These are phyloP conservation scores for Candida adriatica DNA, from an alignment of 805 yeast species.

Conservation along the genomic window DNA sequence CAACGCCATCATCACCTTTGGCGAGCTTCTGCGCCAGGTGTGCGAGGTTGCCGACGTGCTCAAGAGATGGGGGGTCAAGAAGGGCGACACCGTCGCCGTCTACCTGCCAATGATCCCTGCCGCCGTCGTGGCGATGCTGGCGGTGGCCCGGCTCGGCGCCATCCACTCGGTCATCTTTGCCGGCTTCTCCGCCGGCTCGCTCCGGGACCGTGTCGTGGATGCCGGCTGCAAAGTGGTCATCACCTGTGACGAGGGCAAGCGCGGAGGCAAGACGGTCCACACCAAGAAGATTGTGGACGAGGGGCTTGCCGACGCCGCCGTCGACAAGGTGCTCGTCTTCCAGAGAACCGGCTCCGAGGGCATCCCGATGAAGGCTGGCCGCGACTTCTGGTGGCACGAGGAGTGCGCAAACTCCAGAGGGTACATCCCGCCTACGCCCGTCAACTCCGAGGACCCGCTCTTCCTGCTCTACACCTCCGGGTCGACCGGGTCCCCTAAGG, in stretches of 20 bases:
- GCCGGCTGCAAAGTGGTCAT: constrained; percentile 82
- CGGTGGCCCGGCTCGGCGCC: constrained; percentile 91
- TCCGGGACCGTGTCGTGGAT: constrained; percentile 83
- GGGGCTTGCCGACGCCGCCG: constrained; percentile 73
- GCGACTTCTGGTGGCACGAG: constrained; percentile 97
- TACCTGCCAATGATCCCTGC: constrained; percentile 98
- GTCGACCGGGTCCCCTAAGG: constrained; percentile 97
- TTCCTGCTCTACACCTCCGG: constrained; percentile 96
- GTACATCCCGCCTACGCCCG: constrained; percentile 82
- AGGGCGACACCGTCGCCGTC: constrained; percentile 95
- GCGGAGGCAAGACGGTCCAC: constrained; percentile 91
- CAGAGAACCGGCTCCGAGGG: constrained; percentile 76
- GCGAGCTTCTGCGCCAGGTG: constrained; percentile 79
- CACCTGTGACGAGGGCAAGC: constrained; percentile 91
- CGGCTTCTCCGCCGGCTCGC: constrained; percentile 90
- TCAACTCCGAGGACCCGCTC: constrained; percentile 88
- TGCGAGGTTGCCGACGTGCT: constrained; percentile 82
- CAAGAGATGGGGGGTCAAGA: constrained; percentile 75
- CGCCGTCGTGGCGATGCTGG: constrained; percentile 90
- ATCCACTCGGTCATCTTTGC: constrained; percentile 95
- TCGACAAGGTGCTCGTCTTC: constrained; percentile 79
- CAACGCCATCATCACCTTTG: constrained; percentile 71
- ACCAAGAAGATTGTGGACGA: constrained; percentile 95
- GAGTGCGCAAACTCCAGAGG: constrained; percentile 43
- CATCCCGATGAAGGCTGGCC: constrained; percentile 65